These are phyloP conservation scores for Raddia guianensis DNA, from an alignment of 176 grass and related monocot genomes.

Conservation along the genomic window DNA sequence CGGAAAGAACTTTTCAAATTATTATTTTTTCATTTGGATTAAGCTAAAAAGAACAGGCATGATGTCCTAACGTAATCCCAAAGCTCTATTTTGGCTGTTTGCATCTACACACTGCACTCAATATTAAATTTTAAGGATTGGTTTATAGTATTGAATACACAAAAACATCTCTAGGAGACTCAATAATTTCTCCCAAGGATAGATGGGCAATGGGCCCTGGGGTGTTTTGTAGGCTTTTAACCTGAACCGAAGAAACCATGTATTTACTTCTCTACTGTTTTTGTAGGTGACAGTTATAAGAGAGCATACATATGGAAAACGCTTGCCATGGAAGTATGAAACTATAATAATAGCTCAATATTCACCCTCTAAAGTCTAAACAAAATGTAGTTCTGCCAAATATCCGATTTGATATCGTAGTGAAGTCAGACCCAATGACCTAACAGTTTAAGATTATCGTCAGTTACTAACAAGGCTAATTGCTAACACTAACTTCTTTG, in stretches of 20 bases:
- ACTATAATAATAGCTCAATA: background rate
- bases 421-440: background rate
- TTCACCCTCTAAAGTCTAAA: conserved; percentile 43
- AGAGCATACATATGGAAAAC: background rate
- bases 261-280: conserved; percentile 31
- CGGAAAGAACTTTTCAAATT: too few relatives aligned
- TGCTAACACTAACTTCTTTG: background rate
- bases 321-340: background rate
- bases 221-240: background rate
- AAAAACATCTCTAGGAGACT: background rate
- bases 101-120: conserved; percentile 40
- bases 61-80: conserved; percentile 50
- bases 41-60: too few relatives aligned
- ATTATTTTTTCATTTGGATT: too few relatives aligned
- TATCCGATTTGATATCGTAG: background rate
- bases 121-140: background rate
- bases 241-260: conserved; percentile 47
- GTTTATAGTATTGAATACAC: too few relatives aligned
- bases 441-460: background rate
- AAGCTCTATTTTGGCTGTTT: conserved; percentile 58
- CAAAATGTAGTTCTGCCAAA: conserved; percentile 58
- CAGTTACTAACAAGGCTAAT: background rate
- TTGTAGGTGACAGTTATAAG: conserved; percentile 16
- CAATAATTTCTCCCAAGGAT: background rate
- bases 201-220: background rate